These are phyloP conservation scores for Cydonia oblonga DNA, from an alignment of 331 rosid species.

Conservation along the genomic window DNA sequence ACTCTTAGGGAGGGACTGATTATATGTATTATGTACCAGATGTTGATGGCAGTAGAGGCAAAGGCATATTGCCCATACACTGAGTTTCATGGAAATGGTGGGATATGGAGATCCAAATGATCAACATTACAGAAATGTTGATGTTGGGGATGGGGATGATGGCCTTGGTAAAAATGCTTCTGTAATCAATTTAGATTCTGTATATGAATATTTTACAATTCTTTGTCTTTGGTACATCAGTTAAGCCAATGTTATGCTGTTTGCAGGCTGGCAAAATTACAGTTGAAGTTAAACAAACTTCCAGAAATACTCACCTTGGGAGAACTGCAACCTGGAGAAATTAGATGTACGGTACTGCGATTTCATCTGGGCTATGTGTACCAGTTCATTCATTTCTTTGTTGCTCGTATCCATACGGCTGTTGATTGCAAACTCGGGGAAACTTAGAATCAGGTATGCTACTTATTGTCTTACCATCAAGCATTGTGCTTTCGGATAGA, in stretches of 20 bases:
- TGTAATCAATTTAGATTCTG: background rate
- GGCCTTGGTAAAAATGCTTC: conserved; percentile 83
- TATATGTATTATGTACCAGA: conserved; percentile 50
- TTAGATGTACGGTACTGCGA: background rate
- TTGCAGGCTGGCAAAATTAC: background rate
- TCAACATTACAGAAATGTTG: conserved; percentile 76
- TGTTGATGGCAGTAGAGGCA: conserved; percentile 79
- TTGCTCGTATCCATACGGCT: background rate
- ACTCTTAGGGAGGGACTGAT: background rate
- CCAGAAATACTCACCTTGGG: background rate
- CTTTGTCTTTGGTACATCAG: background rate
- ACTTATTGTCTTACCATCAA: background rate
- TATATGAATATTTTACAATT: background rate
- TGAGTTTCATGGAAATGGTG: conserved; percentile 48
- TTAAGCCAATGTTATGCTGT: background rate
- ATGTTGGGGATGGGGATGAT: conserved; percentile 59
- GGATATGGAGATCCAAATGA: conserved; percentile 88
- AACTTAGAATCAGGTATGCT: background rate
- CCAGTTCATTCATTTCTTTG: background rate
- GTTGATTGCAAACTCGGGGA: background rate
- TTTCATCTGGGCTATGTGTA: background rate
- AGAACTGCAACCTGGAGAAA: background rate
- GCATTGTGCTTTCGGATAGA: background rate
- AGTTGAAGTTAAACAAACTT: background rate
- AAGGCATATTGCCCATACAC: conserved; percentile 23